Percentiles rank a stretch among this genome's conserved stretches.
phyloP scores from a whole-genome alignment of 176 grass and related monocot genomes.

The Carex cristatella region DNA sequence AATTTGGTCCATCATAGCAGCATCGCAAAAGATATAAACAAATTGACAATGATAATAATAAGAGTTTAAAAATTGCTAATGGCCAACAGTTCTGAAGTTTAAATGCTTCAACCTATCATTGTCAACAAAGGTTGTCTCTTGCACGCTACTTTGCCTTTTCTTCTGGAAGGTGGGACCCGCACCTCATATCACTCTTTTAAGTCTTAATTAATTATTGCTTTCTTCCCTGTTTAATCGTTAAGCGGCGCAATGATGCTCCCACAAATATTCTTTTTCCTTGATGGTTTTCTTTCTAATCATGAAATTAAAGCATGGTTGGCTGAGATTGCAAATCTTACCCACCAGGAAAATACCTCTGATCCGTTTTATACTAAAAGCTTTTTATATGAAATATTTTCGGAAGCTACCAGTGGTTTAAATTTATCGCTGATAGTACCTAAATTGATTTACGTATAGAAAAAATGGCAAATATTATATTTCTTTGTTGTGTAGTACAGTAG shows the following conservation, averaged over 20 bases:
- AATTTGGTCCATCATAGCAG: not conserved
- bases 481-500: too few relatives aligned
- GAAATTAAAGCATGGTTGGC: not conserved
- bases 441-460: too few relatives aligned
- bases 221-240: not conserved
- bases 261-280: not conserved
- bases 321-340: not conserved
- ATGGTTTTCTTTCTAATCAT: not conserved
- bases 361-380: not conserved
- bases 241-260: slow-evolving; percentile 16
- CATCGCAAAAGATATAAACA: not conserved
- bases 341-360: not conserved
- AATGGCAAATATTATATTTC: too few relatives aligned
- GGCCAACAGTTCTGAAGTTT: slow-evolving; percentile 16
- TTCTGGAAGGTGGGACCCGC: not conserved
- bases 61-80: slow-evolving; percentile 16
- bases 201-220: not conserved
- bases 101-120: slow-evolving; percentile 40
- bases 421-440: too few relatives aligned
- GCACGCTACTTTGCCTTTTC: slow-evolving; percentile 27
- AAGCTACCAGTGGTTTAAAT: not conserved
- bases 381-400: not conserved
- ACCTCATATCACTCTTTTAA: not conserved
- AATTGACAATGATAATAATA: not conserved
- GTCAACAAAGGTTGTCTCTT: slow-evolving; percentile 30